Evolutionary conservation across 805 yeast species (phyloP).

Genomic region (Cyberlindnera misumaiensis): DNA sequence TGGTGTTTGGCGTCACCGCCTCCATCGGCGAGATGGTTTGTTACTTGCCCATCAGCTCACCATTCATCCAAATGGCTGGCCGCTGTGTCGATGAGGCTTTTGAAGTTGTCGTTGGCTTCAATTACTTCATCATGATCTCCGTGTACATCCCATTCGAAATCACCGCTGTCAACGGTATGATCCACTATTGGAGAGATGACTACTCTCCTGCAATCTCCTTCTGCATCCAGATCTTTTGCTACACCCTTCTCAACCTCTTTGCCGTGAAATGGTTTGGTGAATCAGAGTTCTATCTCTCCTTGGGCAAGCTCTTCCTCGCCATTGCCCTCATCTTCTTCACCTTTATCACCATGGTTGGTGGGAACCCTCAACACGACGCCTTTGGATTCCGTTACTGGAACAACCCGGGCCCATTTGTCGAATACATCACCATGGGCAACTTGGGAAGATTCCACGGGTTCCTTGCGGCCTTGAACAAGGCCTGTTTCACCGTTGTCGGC

Average conservation of each 20-base stretch:
- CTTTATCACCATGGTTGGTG: slow-evolving; percentile 79
- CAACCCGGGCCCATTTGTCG: slow-evolving; percentile 48
- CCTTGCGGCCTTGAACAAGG: slow-evolving; percentile 59
- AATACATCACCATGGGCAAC: slow-evolving; percentile 44
- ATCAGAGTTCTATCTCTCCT: slow-evolving; percentile 68
- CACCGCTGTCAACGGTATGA: slow-evolving; percentile 54
- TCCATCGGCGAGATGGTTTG: slow-evolving; percentile 63
- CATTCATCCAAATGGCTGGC: slow-evolving; percentile 56
- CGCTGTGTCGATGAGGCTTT: slow-evolving; percentile 60
- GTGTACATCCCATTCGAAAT: slow-evolving; percentile 58
- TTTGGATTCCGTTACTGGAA: slow-evolving; percentile 54
- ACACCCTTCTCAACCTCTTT: slow-evolving; percentile 55
- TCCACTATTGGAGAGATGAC: slow-evolving; percentile 72
- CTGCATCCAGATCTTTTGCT: slow-evolving; percentile 57
- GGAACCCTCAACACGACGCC: slow-evolving; percentile 64
- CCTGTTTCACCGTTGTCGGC: slow-evolving; percentile 73
- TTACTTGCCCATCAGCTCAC: slow-evolving; percentile 53
- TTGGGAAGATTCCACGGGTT: slow-evolving; percentile 69
- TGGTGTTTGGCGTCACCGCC: slow-evolving; percentile 56
- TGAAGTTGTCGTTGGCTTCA: slow-evolving; percentile 66
- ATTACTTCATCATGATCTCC: slow-evolving; percentile 49
- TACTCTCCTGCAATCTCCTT: slow-evolving; percentile 66
- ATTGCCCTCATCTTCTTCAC: slow-evolving; percentile 67
- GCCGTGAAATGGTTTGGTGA: slow-evolving; percentile 78
- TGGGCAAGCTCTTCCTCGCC: slow-evolving; percentile 66